phyloP scores from a whole-genome alignment of 192 early-diverging fungal species.

The Allomyces macrogynus region DNA sequence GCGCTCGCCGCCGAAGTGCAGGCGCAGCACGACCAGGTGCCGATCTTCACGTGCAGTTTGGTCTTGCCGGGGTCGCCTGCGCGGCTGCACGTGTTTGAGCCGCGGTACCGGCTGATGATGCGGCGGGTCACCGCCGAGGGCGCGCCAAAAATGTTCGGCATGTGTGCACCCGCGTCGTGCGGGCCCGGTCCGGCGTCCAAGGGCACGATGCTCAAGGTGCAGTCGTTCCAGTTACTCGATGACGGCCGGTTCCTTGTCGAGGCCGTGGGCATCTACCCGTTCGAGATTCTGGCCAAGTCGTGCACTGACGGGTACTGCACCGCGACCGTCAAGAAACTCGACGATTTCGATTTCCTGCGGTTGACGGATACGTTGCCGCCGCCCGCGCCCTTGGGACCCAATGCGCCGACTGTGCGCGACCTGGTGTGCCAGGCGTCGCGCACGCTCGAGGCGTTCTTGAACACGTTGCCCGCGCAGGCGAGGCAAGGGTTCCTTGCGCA shows the following conservation, averaged over 20 bases:
- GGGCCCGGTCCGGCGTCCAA: slow-evolving; percentile 5
- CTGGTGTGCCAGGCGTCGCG: not conserved
- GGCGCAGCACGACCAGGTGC: slow-evolving; percentile 17
- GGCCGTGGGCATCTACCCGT: slow-evolving; percentile 24
- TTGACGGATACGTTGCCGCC: not conserved
- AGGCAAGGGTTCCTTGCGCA: slow-evolving; percentile 1
- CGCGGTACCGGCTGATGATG: slow-evolving; percentile 38
- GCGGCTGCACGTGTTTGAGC: slow-evolving; percentile 42
- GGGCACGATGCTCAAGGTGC: slow-evolving; percentile 28
- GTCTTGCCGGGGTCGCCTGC: slow-evolving; percentile 34
- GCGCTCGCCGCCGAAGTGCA: slow-evolving; percentile 7
- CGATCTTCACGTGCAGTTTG: slow-evolving; percentile 34
- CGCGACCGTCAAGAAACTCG: slow-evolving; percentile 20
- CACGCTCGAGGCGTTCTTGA: not conserved
- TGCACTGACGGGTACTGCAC: slow-evolving; percentile 25
- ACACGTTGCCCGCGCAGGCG: not conserved
- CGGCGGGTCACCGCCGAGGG: slow-evolving; percentile 7
- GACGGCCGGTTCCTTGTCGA: slow-evolving; percentile 31
- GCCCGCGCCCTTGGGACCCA: not conserved
- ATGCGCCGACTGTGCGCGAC: not conserved
- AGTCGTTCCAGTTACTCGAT: slow-evolving; percentile 15
- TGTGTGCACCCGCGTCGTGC: slow-evolving; percentile 16
- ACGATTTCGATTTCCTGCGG: slow-evolving; percentile 16
- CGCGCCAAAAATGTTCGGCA: slow-evolving; percentile 22
- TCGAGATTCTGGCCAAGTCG: slow-evolving; percentile 14